These are phyloP conservation scores for Cyphellophora europaea DNA, from an alignment of 2,329 filamentous ascomycete species.

Conservation along the genomic window DNA sequence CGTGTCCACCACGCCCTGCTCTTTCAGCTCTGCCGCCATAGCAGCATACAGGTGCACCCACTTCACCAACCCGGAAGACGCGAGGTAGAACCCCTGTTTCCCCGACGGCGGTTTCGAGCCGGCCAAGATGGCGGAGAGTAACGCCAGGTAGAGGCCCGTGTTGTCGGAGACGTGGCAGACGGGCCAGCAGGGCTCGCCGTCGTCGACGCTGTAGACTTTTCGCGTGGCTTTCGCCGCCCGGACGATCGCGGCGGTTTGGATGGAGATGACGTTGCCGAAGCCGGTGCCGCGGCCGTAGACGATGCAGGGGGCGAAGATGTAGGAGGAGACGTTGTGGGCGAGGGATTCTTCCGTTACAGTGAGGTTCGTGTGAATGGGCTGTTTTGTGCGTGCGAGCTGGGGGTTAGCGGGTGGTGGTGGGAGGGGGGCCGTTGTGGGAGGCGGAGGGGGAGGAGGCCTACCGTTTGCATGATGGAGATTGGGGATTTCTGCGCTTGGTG, in stretches of 20 bases:
- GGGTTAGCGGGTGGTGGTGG: constrained; percentile 16
- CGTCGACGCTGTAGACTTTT: constrained; percentile 34
- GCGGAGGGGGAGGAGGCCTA: too few species aligned
- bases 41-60: constrained; percentile 44
- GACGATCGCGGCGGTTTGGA: constrained; percentile 42
- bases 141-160: constrained; percentile 34
- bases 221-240: constrained; percentile 32
- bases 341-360: constrained; percentile 35
- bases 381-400: constrained; percentile 2
- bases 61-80: constrained; percentile 36
- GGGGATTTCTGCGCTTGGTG: constrained; percentile 29
- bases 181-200: constrained; percentile 36
- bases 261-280: constrained; percentile 43
- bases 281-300: constrained; percentile 43
- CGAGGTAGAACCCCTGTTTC: constrained; percentile 42
- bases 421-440: too few species aligned
- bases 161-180: constrained; percentile 45
- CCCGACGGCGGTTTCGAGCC: constrained; percentile 29
- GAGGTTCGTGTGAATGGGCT: constrained; percentile 34
- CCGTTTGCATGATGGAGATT: constrained; percentile 17
- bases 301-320: constrained; percentile 46
- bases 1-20: constrained; percentile 30
- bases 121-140: constrained; percentile 36
- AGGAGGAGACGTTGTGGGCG: constrained; percentile 34
- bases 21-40: constrained; percentile 33